Evolutionary conservation across 1,284 basidiomycete species (phyloP).

Genomic region (Cystobasidiaceae sp.): DNA sequence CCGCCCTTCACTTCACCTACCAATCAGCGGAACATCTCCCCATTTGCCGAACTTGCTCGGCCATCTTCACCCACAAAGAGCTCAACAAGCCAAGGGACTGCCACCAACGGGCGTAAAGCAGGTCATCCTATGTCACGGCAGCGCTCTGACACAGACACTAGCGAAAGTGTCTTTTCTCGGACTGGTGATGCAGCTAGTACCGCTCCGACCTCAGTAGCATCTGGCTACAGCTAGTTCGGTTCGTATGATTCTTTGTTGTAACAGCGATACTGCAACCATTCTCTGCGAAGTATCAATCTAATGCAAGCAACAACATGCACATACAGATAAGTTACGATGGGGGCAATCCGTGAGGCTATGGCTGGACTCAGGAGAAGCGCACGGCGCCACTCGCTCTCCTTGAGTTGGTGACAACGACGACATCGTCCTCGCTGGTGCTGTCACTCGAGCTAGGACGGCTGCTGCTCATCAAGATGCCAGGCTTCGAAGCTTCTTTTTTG

Average conservation of each 20-base stretch:
- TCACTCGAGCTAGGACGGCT: neutral
- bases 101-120: neutral
- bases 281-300: too few species aligned
- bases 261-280: too few species aligned
- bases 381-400: neutral
- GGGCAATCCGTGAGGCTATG: too few species aligned
- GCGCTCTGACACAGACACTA: slow-evolving; percentile 15
- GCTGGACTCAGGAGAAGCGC: neutral
- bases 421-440: neutral
- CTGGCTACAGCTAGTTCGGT: slow-evolving; percentile 7
- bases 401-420: neutral
- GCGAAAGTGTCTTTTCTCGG: slow-evolving; percentile 24
- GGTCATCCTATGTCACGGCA: neutral
- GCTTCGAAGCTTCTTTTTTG: too few species aligned
- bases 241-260: neutral
- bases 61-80: slow-evolving; percentile 22
- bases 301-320: neutral
- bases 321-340: too few species aligned
- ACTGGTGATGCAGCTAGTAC: slow-evolving; percentile 21
- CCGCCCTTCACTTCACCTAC: neutral
- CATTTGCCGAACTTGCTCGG: slow-evolving; percentile 20
- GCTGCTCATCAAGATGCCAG: neutral
- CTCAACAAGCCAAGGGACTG: neutral
- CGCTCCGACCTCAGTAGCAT: slow-evolving; percentile 26
- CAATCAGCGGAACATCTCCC: slow-evolving; percentile 16